phyloP scores from a whole-genome alignment of 202 grass and related monocot genomes.

The Dendrocalamus latiflorus region DNA sequence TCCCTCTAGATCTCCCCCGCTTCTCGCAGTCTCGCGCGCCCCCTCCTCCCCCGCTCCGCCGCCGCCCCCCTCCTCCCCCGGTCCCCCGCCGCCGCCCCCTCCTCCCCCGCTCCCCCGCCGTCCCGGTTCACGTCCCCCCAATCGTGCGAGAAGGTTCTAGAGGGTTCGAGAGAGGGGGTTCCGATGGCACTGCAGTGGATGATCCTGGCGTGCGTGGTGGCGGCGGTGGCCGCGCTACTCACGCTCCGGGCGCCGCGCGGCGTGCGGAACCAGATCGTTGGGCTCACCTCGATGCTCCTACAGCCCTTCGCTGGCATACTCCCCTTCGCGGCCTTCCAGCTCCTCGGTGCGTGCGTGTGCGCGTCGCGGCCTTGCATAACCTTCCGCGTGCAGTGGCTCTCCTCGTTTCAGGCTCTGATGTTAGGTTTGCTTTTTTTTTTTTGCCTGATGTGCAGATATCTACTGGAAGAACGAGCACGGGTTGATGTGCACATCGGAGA shows the following conservation, averaged over 20 bases:
- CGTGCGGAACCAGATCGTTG: slow-evolving; percentile 68
- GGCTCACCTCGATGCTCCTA: slow-evolving; percentile 52
- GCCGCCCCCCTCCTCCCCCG: too few species aligned
- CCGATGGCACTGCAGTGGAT: slow-evolving; percentile 88
- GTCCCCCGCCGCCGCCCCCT: too few species aligned
- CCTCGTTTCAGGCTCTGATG: slow-evolving; percentile 26
- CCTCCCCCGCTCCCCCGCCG: too few species aligned
- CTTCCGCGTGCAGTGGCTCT: neutral
- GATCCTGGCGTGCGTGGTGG: slow-evolving; percentile 78
- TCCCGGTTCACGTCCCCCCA: neutral
- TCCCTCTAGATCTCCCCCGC: too few species aligned
- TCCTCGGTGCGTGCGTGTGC: slow-evolving; percentile 49
- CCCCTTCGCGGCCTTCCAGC: slow-evolving; percentile 81
- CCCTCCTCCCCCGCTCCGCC: too few species aligned
- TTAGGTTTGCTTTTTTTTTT: neutral
- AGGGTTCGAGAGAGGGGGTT: neutral
- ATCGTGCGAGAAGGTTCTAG: slow-evolving; percentile 16
- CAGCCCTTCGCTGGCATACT: slow-evolving; percentile 59
- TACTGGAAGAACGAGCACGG: slow-evolving; percentile 93
- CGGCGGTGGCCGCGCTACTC: slow-evolving; percentile 56
- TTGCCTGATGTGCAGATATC: slow-evolving; percentile 44
- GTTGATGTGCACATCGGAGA: slow-evolving; percentile 64
- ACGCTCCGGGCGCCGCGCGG: slow-evolving; percentile 65
- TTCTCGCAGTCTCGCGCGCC: too few species aligned
- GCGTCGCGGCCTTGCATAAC: neutral